Percentiles rank a stretch among this genome's conserved stretches.
Evolutionary conservation across 192 early-diverging fungal species (phyloP).

Genomic region (Phlyctochytrium arcticum): DNA sequence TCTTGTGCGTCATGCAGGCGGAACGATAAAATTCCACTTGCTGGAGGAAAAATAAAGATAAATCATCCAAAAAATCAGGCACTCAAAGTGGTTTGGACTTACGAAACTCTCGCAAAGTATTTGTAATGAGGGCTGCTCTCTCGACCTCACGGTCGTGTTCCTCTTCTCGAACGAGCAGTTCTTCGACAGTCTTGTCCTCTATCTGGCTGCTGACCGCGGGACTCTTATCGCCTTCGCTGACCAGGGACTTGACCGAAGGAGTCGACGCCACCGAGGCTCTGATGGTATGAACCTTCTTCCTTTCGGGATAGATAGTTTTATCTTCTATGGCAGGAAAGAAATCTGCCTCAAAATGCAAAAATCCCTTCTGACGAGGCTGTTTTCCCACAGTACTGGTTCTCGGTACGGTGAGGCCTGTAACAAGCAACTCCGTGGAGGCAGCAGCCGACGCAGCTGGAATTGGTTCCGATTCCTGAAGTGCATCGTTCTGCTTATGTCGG

Average conservation of each 20-base stretch:
- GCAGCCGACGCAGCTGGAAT: too few species aligned
- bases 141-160: background rate
- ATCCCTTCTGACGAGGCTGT: slow-evolving; percentile 29
- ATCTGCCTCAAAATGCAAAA: slow-evolving; percentile 33
- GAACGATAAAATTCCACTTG: slow-evolving; percentile 47
- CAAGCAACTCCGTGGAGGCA: too few species aligned
- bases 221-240: too few species aligned
- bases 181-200: too few species aligned
- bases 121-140: too few species aligned
- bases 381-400: background rate
- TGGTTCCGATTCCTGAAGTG: too few species aligned
- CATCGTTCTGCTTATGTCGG: slow-evolving; percentile 9
- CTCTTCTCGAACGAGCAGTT: too few species aligned
- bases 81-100: background rate
- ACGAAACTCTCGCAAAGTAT: background rate
- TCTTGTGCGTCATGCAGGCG: slow-evolving; percentile 41
- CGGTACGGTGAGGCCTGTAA: background rate
- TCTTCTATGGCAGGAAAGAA: slow-evolving; percentile 18
- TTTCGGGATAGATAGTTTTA: slow-evolving; percentile 18
- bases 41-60: background rate
- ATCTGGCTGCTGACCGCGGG: too few species aligned
- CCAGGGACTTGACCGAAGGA: too few species aligned
- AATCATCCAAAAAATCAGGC: background rate
- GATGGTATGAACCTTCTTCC: background rate
- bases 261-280: too few species aligned